Evolutionary conservation across 2,329 filamentous ascomycete genomes (phyloP).

Genomic region (Pseudocercospora fuligena): DNA sequence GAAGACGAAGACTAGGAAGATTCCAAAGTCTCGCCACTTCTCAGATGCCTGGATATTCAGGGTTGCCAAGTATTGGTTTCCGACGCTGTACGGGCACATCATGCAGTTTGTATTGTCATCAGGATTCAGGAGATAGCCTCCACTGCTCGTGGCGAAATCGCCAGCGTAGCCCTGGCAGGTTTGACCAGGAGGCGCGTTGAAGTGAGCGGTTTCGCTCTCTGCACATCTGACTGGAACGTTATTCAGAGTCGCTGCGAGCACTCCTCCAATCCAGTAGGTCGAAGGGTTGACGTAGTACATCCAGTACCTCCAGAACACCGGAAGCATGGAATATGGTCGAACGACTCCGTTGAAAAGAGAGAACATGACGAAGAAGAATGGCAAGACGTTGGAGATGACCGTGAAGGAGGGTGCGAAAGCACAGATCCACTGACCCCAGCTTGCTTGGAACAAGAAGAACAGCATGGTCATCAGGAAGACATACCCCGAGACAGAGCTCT

Average conservation of each 20-base stretch:
- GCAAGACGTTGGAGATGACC: constrained; percentile 74
- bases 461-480: constrained; percentile 78
- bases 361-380: constrained; percentile 82
- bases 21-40: constrained; percentile 75
- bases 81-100: constrained; percentile 71
- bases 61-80: constrained; percentile 68
- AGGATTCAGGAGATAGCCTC: constrained; percentile 69
- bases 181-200: constrained; percentile 67
- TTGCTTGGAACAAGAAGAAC: constrained; percentile 75
- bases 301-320: constrained; percentile 75
- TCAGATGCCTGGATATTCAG: constrained; percentile 61
- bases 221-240: constrained; percentile 53
- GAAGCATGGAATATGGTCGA: constrained; percentile 67
- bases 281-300: constrained; percentile 71
- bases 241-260: constrained; percentile 67
- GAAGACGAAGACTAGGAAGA: constrained; percentile 72
- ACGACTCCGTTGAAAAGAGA: constrained; percentile 78
- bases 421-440: constrained; percentile 84
- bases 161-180: constrained; percentile 70
- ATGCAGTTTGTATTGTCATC: constrained; percentile 64
- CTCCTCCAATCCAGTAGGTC: constrained; percentile 74
- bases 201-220: constrained; percentile 63
- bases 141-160: constrained; percentile 59
- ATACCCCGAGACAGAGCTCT: constrained; percentile 71
- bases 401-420: constrained; percentile 80